phyloP scores from a whole-genome alignment of 768 basidiomycete genomes.

The Xerocomus potaroensis region DNA sequence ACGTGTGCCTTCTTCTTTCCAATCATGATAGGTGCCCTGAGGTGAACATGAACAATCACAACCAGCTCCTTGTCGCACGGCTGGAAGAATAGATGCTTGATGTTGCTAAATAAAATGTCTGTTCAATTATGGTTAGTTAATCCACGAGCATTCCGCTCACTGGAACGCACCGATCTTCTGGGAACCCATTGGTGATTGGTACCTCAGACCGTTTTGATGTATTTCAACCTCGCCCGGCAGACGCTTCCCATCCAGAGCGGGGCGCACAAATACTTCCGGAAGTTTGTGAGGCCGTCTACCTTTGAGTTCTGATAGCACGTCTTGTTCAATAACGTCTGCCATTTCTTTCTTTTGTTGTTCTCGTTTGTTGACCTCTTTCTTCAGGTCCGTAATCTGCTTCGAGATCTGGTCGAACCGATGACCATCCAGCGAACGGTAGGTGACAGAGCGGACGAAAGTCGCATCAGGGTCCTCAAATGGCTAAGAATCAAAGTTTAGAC shows the following conservation, averaged over 20 bases:
- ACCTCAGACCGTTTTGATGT: conserved; percentile 94
- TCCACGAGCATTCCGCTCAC: background rate
- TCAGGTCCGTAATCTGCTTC: conserved; percentile 91
- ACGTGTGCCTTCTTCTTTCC: conserved; percentile 98
- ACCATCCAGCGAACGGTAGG: conserved; percentile 86
- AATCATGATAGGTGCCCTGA: conserved; percentile 96
- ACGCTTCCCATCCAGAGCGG: conserved; percentile 91
- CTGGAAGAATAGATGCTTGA: conserved; percentile 99
- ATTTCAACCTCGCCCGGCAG: conserved; percentile 98
- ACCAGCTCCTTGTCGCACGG: conserved; percentile 95
- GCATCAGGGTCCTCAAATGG: conserved; percentile 96
- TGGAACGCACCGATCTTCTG: conserved; percentile 79
- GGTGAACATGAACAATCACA: conserved; percentile 89
- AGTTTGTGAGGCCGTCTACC: conserved; percentile 82
- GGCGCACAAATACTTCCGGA: conserved; percentile 89
- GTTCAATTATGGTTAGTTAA: conserved; percentile 4
- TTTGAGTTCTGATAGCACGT: conserved; percentile 81
- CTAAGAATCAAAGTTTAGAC: conserved; percentile 33
- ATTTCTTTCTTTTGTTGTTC: conserved; percentile 98
- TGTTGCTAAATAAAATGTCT: conserved; percentile 95
- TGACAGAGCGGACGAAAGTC: conserved; percentile 92
- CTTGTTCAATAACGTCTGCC: conserved; percentile 98
- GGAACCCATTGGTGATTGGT: conserved; percentile 79
- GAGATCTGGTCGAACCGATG: conserved; percentile 86
- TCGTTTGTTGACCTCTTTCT: conserved; percentile 95